phyloP scores from a whole-genome alignment of 805 yeast genomes.

The Schwanniomyces polymorphus region DNA sequence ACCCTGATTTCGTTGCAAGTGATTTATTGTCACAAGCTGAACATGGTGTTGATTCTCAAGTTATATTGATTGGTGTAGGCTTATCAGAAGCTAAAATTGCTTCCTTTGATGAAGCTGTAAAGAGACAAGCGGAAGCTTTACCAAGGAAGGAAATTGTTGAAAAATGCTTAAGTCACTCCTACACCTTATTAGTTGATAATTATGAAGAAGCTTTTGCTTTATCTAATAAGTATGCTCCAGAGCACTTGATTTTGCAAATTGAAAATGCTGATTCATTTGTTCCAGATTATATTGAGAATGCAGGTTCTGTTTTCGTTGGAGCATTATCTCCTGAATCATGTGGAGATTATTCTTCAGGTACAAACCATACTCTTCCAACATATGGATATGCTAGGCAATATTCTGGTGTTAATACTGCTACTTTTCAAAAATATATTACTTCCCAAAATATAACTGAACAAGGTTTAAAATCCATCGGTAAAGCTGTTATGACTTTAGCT shows the following conservation, averaged over 20 bases:
- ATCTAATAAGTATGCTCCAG: constrained; percentile 94
- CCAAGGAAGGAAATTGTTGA: constrained; percentile 95
- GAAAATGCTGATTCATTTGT: constrained; percentile 76
- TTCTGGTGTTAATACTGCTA: constrained; percentile 94
- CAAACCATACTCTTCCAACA: constrained; percentile 97
- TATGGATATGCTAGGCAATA: constrained; percentile 98
- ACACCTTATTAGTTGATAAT: constrained; percentile 66
- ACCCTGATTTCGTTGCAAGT: constrained; percentile 95
- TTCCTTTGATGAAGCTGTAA: constrained; percentile 79
- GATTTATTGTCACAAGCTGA: constrained; percentile 97
- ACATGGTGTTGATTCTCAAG: constrained; percentile 98
- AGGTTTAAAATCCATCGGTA: constrained; percentile 89
- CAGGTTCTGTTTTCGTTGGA: constrained; percentile 97
- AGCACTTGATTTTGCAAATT: constrained; percentile 91
- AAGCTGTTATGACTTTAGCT: constrained; percentile 94
- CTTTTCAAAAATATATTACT: constrained; percentile 93
- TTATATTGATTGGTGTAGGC: constrained; percentile 80
- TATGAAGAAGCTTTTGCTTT: constrained; percentile 82
- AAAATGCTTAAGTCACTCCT: constrained; percentile 89
- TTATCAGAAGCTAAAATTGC: constrained; percentile 59
- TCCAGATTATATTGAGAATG: constrained; percentile 72
- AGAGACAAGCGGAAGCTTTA: constrained; percentile 75
- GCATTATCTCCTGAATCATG: constrained; percentile 96
- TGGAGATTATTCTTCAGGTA: constrained; percentile 97
- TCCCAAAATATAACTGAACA: constrained; percentile 84